Percentiles rank a stretch among this genome's conserved stretches.
Evolutionary conservation across 108 stramenopile species (phyloP).

Genomic region (Skeletonema menzelii): DNA sequence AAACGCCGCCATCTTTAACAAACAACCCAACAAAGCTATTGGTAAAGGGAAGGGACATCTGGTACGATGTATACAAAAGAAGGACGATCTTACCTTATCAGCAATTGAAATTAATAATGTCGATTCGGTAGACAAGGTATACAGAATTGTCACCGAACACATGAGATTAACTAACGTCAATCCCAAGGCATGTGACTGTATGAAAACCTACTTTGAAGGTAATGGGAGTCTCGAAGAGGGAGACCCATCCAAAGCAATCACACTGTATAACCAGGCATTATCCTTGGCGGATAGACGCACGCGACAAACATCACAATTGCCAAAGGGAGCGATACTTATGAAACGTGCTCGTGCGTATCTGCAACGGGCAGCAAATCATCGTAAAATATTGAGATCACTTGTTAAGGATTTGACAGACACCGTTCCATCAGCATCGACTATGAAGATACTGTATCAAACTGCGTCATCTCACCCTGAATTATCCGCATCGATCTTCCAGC

Average conservation of each 20-base stretch:
- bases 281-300: slow-evolving; percentile 17
- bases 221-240: slow-evolving; percentile 67
- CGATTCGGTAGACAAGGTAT: slow-evolving; percentile 84
- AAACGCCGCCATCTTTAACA: slow-evolving; percentile 59
- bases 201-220: slow-evolving; percentile 77
- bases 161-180: slow-evolving; percentile 61
- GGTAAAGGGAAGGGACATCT: slow-evolving; percentile 57
- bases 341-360: slow-evolving; percentile 70
- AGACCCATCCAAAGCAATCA: slow-evolving; percentile 60
- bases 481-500: slow-evolving; percentile 47
- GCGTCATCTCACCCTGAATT: slow-evolving; percentile 40
- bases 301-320: slow-evolving; percentile 31
- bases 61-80: slow-evolving; percentile 64
- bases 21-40: slow-evolving; percentile 24
- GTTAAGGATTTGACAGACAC: slow-evolving; percentile 51
- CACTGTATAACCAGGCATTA: slow-evolving; percentile 67
- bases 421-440: slow-evolving; percentile 43
- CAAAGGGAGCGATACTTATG: slow-evolving; percentile 59
- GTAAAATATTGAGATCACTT: slow-evolving; percentile 40
- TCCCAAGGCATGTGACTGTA: slow-evolving; percentile 62
- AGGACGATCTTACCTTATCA: slow-evolving; percentile 6
- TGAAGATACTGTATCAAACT: slow-evolving; percentile 54
- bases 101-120: slow-evolving; percentile 69
- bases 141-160: slow-evolving; percentile 76
- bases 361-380: slow-evolving; percentile 59